Conservation (phyloP, 768 basidiomycete genomes). For the Pleurotus tuber-regium region DNA sequence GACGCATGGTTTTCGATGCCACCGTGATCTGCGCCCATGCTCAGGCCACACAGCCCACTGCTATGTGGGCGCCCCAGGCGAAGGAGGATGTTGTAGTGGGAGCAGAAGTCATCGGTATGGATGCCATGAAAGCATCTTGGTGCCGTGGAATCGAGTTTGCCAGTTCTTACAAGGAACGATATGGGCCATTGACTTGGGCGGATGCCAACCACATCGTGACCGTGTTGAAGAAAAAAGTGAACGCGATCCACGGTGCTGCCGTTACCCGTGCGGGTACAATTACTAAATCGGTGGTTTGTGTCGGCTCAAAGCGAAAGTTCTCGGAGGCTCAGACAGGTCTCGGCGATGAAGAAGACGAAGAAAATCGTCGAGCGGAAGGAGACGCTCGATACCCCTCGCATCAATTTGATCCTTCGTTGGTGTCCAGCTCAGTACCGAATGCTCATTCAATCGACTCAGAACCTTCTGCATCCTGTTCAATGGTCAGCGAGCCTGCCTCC, state of each 20-base stretch:
- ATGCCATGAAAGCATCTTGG: slow-evolving; percentile 24
- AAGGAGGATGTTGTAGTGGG: slow-evolving; percentile 22
- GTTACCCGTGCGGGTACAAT: not conserved
- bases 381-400: not conserved
- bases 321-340: not conserved
- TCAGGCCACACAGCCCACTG: slow-evolving; percentile 49
- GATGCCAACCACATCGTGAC: slow-evolving; percentile 23
- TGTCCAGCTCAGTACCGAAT: not conserved
- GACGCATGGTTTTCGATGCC: slow-evolving; percentile 64
- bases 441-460: too few relatives aligned
- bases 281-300: not conserved
- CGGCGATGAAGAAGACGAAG: slow-evolving; percentile 1
- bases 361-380: not conserved
- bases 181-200: slow-evolving; percentile 11
- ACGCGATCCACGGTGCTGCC: slow-evolving; percentile 2
- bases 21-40: slow-evolving; percentile 63
- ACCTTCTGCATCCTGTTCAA: too few relatives aligned
- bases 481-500: too few relatives aligned
- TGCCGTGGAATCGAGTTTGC: slow-evolving; percentile 11
- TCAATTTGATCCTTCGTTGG: not conserved
- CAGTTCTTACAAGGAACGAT: not conserved
- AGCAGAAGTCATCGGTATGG: not conserved
- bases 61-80: slow-evolving; percentile 46
- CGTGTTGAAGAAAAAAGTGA: slow-evolving; percentile 23
- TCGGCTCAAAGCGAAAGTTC: slow-evolving; percentile 5